phyloP scores from a whole-genome alignment of 177 flowering plant genomes.

The Telopea speciosissima region DNA sequence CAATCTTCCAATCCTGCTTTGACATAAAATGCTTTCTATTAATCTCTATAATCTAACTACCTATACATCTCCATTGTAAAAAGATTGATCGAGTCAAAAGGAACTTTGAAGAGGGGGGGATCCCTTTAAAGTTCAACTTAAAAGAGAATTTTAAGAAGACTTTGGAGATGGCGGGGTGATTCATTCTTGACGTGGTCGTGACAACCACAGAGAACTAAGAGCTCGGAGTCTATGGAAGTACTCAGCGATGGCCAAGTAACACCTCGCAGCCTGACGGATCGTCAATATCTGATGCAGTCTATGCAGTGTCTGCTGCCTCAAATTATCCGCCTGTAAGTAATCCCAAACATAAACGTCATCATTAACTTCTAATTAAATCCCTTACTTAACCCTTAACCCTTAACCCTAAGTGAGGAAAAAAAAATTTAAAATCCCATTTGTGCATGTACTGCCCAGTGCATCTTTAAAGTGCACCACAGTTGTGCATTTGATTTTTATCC shows the following conservation, averaged over 20 bases:
- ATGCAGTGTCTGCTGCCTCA: slow-evolving; percentile 26
- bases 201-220: slow-evolving; percentile 26
- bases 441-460: no score
- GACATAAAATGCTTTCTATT: neutral
- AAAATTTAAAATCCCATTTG: no score
- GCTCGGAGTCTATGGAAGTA: slow-evolving; percentile 27
- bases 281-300: slow-evolving; percentile 21
- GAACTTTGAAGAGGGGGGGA: neutral
- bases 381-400: no score
- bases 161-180: neutral
- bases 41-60: neutral
- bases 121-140: neutral
- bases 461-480: no score
- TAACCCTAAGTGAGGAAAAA: no score
- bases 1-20: no score
- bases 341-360: no score
- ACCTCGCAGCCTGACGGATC: slow-evolving; percentile 24
- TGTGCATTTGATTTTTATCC: no score
- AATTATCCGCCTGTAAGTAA: slow-evolving; percentile 23
- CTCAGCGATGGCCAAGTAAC: slow-evolving; percentile 25
- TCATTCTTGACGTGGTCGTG: slow-evolving; percentile 23
- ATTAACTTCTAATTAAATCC: no score
- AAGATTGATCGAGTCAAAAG: neutral
- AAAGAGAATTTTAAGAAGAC: neutral
- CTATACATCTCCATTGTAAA: neutral